These are phyloP conservation scores for Stramenopiles sp. DNA, from an alignment of 352 stramenopile species.

Conservation along the genomic window DNA sequence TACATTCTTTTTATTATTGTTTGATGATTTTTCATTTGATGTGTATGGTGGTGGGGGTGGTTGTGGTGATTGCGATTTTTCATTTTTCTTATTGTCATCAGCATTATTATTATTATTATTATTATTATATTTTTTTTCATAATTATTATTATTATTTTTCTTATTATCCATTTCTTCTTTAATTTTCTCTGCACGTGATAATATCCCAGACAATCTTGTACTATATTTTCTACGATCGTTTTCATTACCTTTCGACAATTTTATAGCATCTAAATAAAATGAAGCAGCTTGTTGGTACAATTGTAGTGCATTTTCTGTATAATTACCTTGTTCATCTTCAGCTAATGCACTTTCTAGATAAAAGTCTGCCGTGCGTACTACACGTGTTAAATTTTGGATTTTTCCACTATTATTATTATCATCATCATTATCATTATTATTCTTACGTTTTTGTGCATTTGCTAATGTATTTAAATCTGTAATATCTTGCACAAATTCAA, in stretches of 20 bases:
- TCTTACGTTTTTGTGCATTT: neutral
- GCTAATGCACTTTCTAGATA: neutral
- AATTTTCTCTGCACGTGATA: neutral
- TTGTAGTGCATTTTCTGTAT: neutral
- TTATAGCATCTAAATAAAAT: neutral
- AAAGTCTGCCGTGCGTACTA: neutral
- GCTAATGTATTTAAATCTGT: neutral
- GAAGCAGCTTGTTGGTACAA: neutral
- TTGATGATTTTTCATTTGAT: neutral
- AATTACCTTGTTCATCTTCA: neutral
- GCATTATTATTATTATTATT: too few species aligned
- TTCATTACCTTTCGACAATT: neutral
- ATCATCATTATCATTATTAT: neutral
- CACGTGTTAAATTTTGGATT: neutral
- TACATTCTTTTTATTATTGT: neutral
- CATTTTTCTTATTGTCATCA: neutral
- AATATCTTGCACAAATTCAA: neutral
- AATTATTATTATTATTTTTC: neutral
- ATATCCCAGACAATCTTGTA: neutral
- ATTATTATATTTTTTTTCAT: too few species aligned
- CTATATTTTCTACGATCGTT: neutral
- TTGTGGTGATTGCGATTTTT: neutral
- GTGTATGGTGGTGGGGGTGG: neutral
- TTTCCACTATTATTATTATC: neutral
- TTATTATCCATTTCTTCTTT: neutral